Conservation (phyloP, 768 basidiomycete species). For the Antrodiella citrinella region DNA sequence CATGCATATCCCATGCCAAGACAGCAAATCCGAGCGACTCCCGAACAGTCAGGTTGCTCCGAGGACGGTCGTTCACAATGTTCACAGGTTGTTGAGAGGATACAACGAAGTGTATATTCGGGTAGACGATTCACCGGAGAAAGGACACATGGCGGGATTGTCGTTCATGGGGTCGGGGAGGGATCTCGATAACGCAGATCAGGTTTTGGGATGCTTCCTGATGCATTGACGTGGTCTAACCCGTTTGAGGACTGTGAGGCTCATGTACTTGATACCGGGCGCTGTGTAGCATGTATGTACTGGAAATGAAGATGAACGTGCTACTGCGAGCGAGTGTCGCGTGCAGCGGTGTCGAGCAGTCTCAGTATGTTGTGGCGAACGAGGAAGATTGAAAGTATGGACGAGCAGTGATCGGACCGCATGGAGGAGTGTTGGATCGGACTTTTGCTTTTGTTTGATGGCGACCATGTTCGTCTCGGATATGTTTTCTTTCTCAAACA, state of each 20-base stretch:
- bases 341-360: no score
- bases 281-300: not conserved
- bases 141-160: no score
- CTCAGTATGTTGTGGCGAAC: not conserved
- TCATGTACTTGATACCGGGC: not conserved
- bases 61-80: no score
- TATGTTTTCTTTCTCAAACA: not conserved
- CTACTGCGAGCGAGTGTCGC: no score
- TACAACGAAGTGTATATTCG: no score
- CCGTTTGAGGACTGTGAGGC: not conserved
- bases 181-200: not conserved
- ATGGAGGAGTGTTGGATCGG: not conserved
- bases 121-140: no score
- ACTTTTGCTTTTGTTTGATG: not conserved
- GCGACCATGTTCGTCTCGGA: not conserved
- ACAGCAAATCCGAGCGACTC: no score
- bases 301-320: not conserved
- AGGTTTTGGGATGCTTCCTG: not conserved
- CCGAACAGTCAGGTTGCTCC: no score
- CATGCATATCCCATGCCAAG: no score
- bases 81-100: no score
- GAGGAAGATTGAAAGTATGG: not conserved
- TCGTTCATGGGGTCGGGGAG: not conserved
- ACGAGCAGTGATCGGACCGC: not conserved
- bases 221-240: not conserved